phyloP scores from a whole-genome alignment of 805 yeast species.

The Isabelozyma rhagii region DNA sequence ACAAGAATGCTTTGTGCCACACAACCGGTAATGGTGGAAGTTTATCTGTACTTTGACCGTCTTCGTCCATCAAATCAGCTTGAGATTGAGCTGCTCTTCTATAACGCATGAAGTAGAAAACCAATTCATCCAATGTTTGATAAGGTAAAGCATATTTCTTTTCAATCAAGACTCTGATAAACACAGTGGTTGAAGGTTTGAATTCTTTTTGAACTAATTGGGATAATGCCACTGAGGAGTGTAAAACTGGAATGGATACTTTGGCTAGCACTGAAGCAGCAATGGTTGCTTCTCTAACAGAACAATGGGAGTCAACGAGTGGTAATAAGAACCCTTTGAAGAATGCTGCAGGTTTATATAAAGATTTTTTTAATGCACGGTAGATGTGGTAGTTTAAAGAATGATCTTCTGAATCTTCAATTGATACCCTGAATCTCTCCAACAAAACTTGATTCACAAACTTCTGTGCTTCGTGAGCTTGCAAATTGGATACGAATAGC shows the following conservation, averaged over 20 bases:
- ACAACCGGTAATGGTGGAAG: slow-evolving; percentile 81
- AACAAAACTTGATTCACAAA: slow-evolving; percentile 67
- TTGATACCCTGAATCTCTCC: slow-evolving; percentile 68
- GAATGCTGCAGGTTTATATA: slow-evolving; percentile 96
- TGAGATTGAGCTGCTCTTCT: slow-evolving; percentile 54
- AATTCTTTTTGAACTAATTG: slow-evolving; percentile 78
- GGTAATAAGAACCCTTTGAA: slow-evolving; percentile 96
- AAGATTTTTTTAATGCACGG: slow-evolving; percentile 84
- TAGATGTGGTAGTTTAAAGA: slow-evolving; percentile 88
- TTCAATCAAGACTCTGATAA: slow-evolving; percentile 84
- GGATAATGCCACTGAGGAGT: slow-evolving; percentile 92
- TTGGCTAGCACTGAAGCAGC: slow-evolving; percentile 88
- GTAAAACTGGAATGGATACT: slow-evolving; percentile 90
- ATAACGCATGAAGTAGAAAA: slow-evolving; percentile 90
- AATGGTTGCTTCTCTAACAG: slow-evolving; percentile 91
- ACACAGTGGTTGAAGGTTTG: slow-evolving; percentile 84
- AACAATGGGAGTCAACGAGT: slow-evolving; percentile 80
- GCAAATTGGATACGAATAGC: slow-evolving; percentile 85
- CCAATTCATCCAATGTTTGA: slow-evolving; percentile 92
- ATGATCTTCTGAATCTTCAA: slow-evolving; percentile 72
- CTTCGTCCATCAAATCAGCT: slow-evolving; percentile 34
- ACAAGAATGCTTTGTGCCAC: slow-evolving; percentile 95
- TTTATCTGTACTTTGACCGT: slow-evolving; percentile 28
- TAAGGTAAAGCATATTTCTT: slow-evolving; percentile 96
- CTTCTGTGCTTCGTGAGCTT: slow-evolving; percentile 83